phyloP scores from a whole-genome alignment of 106 monocot species.

The Acorus gramineus region DNA sequence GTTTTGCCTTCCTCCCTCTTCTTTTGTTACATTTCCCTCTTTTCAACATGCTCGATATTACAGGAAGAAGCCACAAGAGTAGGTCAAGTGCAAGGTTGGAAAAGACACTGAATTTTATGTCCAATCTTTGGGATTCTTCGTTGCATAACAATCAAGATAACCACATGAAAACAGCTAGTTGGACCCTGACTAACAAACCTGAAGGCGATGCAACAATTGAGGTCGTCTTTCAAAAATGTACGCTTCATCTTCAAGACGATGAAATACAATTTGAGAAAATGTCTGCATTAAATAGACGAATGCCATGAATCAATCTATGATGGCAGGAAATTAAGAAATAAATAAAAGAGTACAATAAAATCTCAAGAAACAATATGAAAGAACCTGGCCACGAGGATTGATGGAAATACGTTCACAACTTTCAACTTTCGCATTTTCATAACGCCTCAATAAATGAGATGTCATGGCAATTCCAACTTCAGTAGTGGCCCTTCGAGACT shows the following conservation, averaged over 20 bases:
- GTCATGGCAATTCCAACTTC: conserved; percentile 76
- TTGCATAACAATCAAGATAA: too few relatives aligned
- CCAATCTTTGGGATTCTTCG: too few relatives aligned
- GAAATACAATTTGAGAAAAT: conserved; percentile 77
- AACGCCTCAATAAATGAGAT: conserved; percentile 65
- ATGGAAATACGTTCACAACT: conserved; percentile 76
- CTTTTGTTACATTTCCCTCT: too few relatives aligned
- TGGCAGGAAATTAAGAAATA: background rate
- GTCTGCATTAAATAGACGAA: conserved; percentile 27
- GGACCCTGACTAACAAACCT: conserved; percentile 19
- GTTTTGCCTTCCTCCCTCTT: too few relatives aligned
- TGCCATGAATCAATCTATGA: background rate
- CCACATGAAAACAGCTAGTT: too few relatives aligned
- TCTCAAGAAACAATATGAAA: background rate
- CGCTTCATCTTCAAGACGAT: conserved; percentile 72
- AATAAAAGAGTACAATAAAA: background rate
- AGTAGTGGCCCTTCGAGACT: conserved; percentile 58
- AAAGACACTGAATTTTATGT: too few relatives aligned
- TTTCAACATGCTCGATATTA: too few relatives aligned
- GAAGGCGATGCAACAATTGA: conserved; percentile 78
- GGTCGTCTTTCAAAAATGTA: conserved; percentile 78
- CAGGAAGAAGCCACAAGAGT: background rate
- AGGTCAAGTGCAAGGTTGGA: too few relatives aligned
- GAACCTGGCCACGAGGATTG: conserved; percentile 70
- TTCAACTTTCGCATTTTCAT: conserved; percentile 78